Evolutionary conservation across 306 rosid species (phyloP), one percentile per base, ranked within the genome.

Genomic region (Casuarina equisetifolia): DNA sequence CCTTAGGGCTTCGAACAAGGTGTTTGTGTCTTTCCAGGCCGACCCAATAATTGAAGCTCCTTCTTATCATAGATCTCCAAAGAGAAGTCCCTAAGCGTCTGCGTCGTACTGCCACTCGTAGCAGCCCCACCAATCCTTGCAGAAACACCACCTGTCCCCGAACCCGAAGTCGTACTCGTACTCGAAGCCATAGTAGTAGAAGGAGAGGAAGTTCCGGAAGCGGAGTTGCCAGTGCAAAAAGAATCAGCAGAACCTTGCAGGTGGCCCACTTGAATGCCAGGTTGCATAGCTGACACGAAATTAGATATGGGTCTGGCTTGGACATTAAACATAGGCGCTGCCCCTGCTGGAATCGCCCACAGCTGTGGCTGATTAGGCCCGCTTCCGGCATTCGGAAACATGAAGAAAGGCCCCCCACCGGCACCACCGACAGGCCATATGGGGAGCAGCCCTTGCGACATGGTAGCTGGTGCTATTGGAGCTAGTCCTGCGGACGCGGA

Each of bases 1-100:
- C 46, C 69, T 85, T 80, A 89, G 57, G 91, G 82, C 57, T 86
- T 76, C 3, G 90, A 83, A 77, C 73, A 39, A 0, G 85, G 82
- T 25, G 86, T 48, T 32, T 88, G 86, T 48, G 90, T 80, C 75
- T 82, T 84, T 4, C 82, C 74, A 77, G 86, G 39, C 19, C 70
- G 70, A 80, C 87, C 89, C 88, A 93, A 82, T 73, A 93, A 90
- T 70, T 82, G 93, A 25, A 93, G 81, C 79, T 93, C 98, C 77
- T 84, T 93, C 89, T 83, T 93, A n/a, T 88, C 98, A 69, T 74
- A 86, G 68, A 86, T 72, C 58, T 90, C 91, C 87, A 93, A 44
- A 35, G 96, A 87, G 70, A 90, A 93, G 76, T 90, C 97, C 78
- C 89, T 88, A 70, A 88, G 84, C 91, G 87, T 81, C 62, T 88